Percentiles rank a stretch among this genome's conserved stretches.
Conservation (phyloP, 371 early-diverging fungal genomes). For the Smittium culicis region DNA sequence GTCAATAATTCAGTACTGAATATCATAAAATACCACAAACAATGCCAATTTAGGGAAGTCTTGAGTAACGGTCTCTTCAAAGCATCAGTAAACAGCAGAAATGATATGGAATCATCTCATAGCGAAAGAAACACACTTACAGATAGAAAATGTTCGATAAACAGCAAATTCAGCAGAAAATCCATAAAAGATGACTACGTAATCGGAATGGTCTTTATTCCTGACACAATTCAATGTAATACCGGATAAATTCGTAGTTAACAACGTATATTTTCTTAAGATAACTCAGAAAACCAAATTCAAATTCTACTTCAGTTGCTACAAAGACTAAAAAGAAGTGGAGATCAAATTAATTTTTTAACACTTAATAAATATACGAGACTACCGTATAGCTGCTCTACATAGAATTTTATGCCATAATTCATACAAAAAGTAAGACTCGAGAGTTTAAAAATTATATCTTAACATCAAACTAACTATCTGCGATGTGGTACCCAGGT, state of each 20-base stretch:
- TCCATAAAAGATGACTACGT: neutral
- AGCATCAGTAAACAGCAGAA: neutral
- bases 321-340: neutral
- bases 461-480: neutral
- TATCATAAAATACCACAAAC: neutral
- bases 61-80: neutral
- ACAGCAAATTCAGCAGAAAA: neutral
- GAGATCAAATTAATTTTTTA: neutral
- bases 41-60: neutral
- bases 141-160: neutral
- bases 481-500: neutral
- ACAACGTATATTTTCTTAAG: neutral
- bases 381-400: neutral
- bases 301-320: neutral
- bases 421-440: neutral
- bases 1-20: neutral
- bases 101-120: neutral
- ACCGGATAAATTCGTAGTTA: neutral
- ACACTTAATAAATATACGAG: neutral
- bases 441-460: neutral
- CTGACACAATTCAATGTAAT: neutral
- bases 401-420: neutral
- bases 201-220: neutral
- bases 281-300: neutral
- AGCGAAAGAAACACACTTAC: neutral